Conservation (phyloP, 805 yeast genomes). For the Komagataella populi region DNA sequence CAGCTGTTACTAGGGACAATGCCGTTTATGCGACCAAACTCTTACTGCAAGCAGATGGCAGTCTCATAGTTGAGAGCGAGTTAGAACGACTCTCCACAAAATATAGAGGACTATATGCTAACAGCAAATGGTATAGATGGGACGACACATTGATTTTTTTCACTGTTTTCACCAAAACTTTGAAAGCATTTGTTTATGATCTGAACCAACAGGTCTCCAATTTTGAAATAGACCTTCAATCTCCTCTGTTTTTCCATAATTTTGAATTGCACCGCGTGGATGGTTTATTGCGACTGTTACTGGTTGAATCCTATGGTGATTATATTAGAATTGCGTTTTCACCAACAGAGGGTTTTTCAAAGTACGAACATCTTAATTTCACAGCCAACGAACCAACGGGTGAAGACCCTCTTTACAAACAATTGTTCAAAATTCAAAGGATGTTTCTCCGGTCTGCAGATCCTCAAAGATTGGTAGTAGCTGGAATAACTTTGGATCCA, state of each 20-base stretch:
- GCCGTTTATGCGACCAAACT: not conserved
- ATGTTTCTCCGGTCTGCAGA: not conserved
- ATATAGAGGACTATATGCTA: not conserved
- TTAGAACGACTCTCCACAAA: not conserved
- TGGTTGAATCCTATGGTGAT: not conserved
- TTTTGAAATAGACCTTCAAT: not conserved
- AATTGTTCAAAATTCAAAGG: not conserved
- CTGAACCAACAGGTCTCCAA: not conserved
- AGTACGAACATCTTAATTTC: not conserved
- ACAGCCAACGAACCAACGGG: not conserved
- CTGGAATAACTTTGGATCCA: not conserved
- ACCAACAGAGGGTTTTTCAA: not conserved
- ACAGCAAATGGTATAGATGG: not conserved
- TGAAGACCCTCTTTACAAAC: not conserved
- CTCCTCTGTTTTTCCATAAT: not conserved
- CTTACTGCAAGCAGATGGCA: not conserved
- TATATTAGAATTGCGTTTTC: not conserved
- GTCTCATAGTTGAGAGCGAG: not conserved
- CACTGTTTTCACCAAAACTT: not conserved
- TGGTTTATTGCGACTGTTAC: not conserved
- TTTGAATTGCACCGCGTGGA: not conserved
- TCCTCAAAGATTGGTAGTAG: not conserved
- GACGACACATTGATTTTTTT: not conserved
- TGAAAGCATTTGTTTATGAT: not conserved
- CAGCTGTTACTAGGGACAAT: not conserved